Percentiles rank a stretch among this genome's conserved stretches.
Conservation (phyloP, 768 basidiomycete genomes). For the Jaapia argillacea region DNA sequence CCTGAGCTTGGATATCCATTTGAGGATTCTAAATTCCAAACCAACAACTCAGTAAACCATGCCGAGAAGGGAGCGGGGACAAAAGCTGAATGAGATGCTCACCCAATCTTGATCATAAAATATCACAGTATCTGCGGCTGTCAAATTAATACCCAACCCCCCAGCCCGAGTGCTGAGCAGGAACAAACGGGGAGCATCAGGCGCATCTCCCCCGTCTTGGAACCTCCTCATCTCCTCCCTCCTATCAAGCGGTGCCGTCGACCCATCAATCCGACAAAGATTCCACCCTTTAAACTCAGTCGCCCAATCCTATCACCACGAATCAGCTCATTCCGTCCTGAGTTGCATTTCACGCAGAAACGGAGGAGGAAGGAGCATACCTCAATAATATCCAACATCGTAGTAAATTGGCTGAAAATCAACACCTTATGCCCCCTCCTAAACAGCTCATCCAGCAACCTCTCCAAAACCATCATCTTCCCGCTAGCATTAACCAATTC, state of each 20-base stretch:
- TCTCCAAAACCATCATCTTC: conserved; percentile 95
- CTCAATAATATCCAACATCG: conserved; percentile 93
- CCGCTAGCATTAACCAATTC: conserved; percentile 82
- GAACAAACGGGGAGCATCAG: conserved; percentile 65
- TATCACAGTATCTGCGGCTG: conserved; percentile 84
- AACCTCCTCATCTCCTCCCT: conserved; percentile 78
- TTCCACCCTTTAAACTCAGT: conserved; percentile 70
- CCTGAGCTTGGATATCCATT: conserved; percentile 95
- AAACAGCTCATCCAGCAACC: conserved; percentile 78
- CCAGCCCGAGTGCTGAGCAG: conserved; percentile 73
- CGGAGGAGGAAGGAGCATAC: conserved; percentile 24
- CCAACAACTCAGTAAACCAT: neutral
- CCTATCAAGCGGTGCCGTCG: conserved; percentile 71
- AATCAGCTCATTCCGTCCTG: too few species aligned
- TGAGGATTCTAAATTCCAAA: conserved; percentile 68
- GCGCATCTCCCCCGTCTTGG: conserved; percentile 57
- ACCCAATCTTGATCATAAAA: conserved; percentile 94
- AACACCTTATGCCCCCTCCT: conserved; percentile 73
- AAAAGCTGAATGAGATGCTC: conserved; percentile 18
- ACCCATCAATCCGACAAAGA: conserved; percentile 89
- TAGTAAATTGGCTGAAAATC: conserved; percentile 90
- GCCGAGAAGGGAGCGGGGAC: conserved; percentile 11
- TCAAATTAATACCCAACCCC: conserved; percentile 72
- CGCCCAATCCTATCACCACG: conserved; percentile 90
- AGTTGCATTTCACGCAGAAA: too few species aligned